Percentiles rank a stretch among this genome's conserved stretches.
Conservation (phyloP, 225 moss, liverwort and hornwort genomes). For the Physcomitrellopsis africana region DNA sequence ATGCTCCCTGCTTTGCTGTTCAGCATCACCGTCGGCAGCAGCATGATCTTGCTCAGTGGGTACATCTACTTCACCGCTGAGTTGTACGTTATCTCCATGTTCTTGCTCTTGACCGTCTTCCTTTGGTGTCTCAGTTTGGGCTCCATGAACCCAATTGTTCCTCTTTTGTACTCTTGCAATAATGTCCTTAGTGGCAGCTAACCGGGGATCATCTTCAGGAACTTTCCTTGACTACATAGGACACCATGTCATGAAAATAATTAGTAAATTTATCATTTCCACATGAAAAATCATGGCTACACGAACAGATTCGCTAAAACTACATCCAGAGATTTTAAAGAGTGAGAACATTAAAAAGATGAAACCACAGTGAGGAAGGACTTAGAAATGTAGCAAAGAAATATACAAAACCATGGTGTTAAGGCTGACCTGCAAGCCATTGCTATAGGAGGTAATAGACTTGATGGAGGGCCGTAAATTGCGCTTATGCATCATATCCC, state of each 20-base stretch:
- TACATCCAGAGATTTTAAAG: background rate
- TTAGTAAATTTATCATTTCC: conserved; percentile 5
- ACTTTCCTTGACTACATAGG: conserved; percentile 33
- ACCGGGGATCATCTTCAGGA: conserved; percentile 34
- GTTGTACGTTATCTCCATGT: conserved; percentile 13
- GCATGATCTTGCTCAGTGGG: conserved; percentile 10
- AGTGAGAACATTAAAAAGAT: background rate
- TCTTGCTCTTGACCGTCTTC: conserved; percentile 28
- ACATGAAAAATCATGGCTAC: background rate
- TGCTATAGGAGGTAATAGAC: conserved; percentile 24
- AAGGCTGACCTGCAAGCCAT: conserved; percentile 34
- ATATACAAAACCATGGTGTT: background rate
- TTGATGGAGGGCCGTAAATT: conserved; percentile 32
- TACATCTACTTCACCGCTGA: conserved; percentile 19
- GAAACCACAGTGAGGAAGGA: background rate
- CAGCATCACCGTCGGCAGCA: conserved; percentile 12
- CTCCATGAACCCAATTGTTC: conserved; percentile 18
- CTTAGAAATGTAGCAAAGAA: background rate
- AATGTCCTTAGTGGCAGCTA: conserved; percentile 26
- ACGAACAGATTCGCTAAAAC: background rate
- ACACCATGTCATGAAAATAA: background rate
- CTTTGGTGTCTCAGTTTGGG: conserved; percentile 20
- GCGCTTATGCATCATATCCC: conserved; percentile 47
- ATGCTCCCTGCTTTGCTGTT: background rate
- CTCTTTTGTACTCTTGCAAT: conserved; percentile 22